Base-by-base conservation (phyloP, 2,329 filamentous ascomycete species). In the Fusarium torreyae region DNA sequence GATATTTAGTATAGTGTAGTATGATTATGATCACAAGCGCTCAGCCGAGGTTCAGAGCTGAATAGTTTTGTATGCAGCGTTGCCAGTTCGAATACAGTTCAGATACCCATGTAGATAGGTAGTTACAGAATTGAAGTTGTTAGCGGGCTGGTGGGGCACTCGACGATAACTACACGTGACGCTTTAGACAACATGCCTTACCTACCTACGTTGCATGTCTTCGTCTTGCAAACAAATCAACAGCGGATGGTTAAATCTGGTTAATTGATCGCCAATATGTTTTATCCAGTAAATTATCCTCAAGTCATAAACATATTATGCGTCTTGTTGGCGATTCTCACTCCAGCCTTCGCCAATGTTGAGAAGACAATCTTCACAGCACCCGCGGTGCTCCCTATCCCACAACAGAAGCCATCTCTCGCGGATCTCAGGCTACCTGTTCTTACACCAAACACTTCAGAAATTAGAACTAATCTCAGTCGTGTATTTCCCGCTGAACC, bases 351-450 rank as follows among this genome's bases (percentile, higher is more conserved):
- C 22, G 94, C 92, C 78, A 98, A 99, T 79, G 91, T 92, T 57
- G 96, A 98, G 79, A 99, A 99, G 81, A 85, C 88, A 72, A 93
- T 98, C 75, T 98, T 99, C 82, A 83, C 91, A 36, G 94, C 88
- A 22, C 94, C 94, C 13, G 77, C 82, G 33, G 79, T 84, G 33
- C 79, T 88, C 74, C 79, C 84, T 56, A 80, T 92, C 45, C 87
- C 91, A 18, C 61, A 70, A 11, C 66, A 73, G 17, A 62, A 68
- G n/a, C 74, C 77, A 15, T 67, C 76, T 0, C 70, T 80, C 83
- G 71, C 87, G 86, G 60, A 86, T 81, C 83, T 94, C 38, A 85
- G 86, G 48, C 85, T 97, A 56, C 83, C 88, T 68, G 80, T 84
- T n/a, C 85, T 97, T 51, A 89, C 89, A 5, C 90, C 89, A 6